Conservation (phyloP, 345 rosid species). For the Eucalyptus globulus region DNA sequence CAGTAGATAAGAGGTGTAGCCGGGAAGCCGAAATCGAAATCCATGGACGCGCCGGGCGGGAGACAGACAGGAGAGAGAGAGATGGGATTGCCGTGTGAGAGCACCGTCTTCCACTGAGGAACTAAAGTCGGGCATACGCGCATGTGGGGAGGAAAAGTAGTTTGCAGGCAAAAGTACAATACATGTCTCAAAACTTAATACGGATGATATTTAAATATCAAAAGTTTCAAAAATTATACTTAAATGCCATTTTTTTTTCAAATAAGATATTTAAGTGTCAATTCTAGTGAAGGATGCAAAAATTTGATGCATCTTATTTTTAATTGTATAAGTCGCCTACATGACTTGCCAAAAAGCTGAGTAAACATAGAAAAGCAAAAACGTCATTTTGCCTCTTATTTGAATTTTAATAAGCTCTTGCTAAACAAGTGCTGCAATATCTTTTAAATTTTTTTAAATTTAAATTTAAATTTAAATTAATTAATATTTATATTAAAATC, state of each 20-base stretch:
- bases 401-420: no score
- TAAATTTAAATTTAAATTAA: no score
- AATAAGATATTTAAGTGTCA: rapidly evolving
- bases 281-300: no score
- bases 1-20: background rate
- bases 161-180: no score
- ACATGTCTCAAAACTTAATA: rapidly evolving
- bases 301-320: no score
- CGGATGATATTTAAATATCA: rapidly evolving
- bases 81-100: background rate
- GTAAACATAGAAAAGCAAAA: no score
- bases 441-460: no score
- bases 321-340: rapidly evolving
- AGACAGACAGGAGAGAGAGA: background rate
- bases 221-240: rapidly evolving
- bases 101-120: background rate
- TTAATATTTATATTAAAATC: no score
- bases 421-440: rapidly evolving
- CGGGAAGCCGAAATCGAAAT: background rate
- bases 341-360: rapidly evolving
- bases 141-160: background rate
- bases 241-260: no score
- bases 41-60: background rate
- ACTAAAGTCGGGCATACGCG: background rate
- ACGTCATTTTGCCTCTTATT: no score